These are phyloP conservation scores for Rhinocladiella mackenziei DNA, from an alignment of 2,329 filamentous ascomycete species.

Conservation along the genomic window DNA sequence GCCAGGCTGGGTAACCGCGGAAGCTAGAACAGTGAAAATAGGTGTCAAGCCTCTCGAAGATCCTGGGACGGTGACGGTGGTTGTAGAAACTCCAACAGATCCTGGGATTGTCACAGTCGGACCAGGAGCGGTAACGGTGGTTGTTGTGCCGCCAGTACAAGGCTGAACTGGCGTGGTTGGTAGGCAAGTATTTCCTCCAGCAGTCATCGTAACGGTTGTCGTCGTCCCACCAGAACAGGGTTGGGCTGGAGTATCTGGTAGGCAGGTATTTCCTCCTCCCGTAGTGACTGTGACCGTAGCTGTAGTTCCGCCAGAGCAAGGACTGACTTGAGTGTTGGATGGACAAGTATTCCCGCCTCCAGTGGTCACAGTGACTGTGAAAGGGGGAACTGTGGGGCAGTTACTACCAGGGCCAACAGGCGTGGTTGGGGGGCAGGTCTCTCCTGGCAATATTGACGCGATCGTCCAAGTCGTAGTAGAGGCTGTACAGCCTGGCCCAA, in stretches of 20 bases:
- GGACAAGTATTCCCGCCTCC: too few species aligned
- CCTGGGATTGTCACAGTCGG: constrained; percentile 1
- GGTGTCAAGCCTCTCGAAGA: neutral
- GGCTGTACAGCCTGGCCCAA: neutral
- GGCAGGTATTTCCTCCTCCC: too few species aligned
- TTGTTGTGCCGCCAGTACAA: neutral
- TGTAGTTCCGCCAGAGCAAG: neutral
- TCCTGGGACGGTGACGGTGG: constrained; percentile 1
- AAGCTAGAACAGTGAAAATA: neutral
- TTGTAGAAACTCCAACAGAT: neutral
- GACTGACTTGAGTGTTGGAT: too few species aligned
- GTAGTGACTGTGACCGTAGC: constrained; percentile 1
- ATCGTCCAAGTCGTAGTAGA: too few species aligned
- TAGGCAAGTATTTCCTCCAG: neutral
- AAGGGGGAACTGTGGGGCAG: too few species aligned
- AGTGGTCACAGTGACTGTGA: neutral
- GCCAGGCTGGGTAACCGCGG: neutral
- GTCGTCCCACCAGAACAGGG: neutral
- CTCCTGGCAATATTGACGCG: too few species aligned
- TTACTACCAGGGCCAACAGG: too few species aligned
- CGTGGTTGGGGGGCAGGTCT: too few species aligned
- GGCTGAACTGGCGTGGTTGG: neutral
- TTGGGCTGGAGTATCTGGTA: neutral
- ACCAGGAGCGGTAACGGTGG: neutral
- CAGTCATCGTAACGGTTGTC: neutral